Base-by-base conservation (phyloP, 768 basidiomycete genomes). In the Mycena rosella region DNA sequence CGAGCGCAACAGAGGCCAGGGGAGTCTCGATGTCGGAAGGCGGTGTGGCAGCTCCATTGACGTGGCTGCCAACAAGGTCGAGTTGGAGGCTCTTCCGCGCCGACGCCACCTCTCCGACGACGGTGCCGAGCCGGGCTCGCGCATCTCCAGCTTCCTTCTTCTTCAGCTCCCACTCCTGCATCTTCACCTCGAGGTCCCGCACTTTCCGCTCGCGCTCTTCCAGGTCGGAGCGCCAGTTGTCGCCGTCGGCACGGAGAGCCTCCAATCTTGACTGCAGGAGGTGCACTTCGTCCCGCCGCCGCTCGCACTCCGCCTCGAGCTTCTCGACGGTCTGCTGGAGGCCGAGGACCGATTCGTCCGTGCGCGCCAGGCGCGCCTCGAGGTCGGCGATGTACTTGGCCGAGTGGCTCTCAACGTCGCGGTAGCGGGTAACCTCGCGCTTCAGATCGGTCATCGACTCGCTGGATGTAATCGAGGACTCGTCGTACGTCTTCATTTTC, bases 401-500 rank as follows among this genome's bases (percentile, higher is more conserved):
- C 5, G 93, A 91, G 58, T 90, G 86, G 2, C 82, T 80, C 73
- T 98, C 95, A 2, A 85, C 77, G 47, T 97, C 95, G 74, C 88
- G 93, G 78, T 89, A 91, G 51, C 89, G 88, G 51, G 86, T 72
- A 29, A 99, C 85, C 80, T 98, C 96, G 65, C 92, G 91, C 76
- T 89, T 90, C 58, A 99, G 86, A 67, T 97, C 95, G 27, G 85
- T 85, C 75, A 98, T 84, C 5, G 93, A 92, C 77, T 92, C 91
- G 70, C 86, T 91, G 22, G 94, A 93, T 13, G 87, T 85, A 40
- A 93, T 77, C 18, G 90, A 91, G 2, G 88, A 88, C 73, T 98
- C 96, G 72, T 95, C 90, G 74, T 91, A 93, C 6, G 85, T 80
- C 81, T 92, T 95, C 76, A 99, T 89, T 80, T 94, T 96, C 76